phyloP scores from a whole-genome alignment of 495 filamentous ascomycete genomes.

The Ascobolus immersus region DNA sequence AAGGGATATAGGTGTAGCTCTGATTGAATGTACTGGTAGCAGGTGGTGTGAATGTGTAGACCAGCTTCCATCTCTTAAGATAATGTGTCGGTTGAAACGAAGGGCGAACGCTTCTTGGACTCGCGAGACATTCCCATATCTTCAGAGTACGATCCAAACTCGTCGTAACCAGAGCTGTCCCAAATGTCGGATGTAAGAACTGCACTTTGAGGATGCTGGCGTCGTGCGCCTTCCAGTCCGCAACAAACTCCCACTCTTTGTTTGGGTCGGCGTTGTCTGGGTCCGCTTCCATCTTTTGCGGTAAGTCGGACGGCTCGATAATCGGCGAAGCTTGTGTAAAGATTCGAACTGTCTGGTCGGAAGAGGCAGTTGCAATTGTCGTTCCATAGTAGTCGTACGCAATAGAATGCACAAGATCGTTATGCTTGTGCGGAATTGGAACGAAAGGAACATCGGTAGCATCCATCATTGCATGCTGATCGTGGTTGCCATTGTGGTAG shows the following conservation, averaged over 20 bases:
- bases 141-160: constrained; percentile 2
- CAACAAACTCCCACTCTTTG: constrained; percentile 52
- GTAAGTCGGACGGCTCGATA: too few relatives aligned
- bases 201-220: constrained; percentile 75
- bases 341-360: constrained; percentile 81
- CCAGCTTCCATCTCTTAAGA: too few relatives aligned
- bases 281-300: too few relatives aligned
- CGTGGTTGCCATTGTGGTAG: too few relatives aligned
- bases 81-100: neutral
- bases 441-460: too few relatives aligned
- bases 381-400: constrained; percentile 72
- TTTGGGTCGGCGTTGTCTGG: too few relatives aligned
- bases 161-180: too few relatives aligned
- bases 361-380: constrained; percentile 67
- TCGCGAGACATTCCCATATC: neutral
- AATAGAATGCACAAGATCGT: too few relatives aligned
- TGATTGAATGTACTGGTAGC: constrained; percentile 14
- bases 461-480: too few relatives aligned
- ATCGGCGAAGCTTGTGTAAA: too few relatives aligned
- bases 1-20: constrained; percentile 17
- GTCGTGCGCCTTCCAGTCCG: constrained; percentile 76
- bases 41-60: neutral
- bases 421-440: too few relatives aligned
- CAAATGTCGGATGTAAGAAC: constrained; percentile 7
- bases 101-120: neutral